Evolutionary conservation across 257 asterid genomes (phyloP).

Genomic region (Petrea volubilis): DNA sequence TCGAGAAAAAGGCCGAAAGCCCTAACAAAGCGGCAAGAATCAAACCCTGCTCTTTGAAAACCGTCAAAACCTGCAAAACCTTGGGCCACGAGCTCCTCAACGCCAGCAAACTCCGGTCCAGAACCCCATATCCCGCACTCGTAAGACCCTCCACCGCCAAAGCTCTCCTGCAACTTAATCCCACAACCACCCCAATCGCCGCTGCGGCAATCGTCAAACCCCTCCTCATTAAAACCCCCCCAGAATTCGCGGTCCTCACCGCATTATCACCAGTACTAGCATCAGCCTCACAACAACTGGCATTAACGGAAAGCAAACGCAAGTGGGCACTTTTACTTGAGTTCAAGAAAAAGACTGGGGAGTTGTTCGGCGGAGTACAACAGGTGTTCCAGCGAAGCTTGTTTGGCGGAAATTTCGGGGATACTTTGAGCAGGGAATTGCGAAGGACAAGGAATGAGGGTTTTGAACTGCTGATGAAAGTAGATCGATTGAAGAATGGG

Average conservation of each 20-base stretch:
- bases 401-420: slow-evolving; percentile 28
- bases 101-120: slow-evolving; percentile 63
- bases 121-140: slow-evolving; percentile 50
- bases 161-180: slow-evolving; percentile 62
- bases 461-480: slow-evolving; percentile 26
- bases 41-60: slow-evolving; percentile 93
- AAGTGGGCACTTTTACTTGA: slow-evolving; percentile 13
- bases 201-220: slow-evolving; percentile 54
- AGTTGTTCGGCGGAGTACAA: slow-evolving; percentile 31
- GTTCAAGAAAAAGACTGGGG: slow-evolving; percentile 24
- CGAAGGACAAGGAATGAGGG: slow-evolving; percentile 31
- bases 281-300: slow-evolving; percentile 27
- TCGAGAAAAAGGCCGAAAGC: slow-evolving; percentile 94
- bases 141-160: slow-evolving; percentile 59
- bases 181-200: slow-evolving; percentile 53
- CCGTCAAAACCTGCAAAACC: slow-evolving; percentile 66
- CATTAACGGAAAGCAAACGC: slow-evolving; percentile 11
- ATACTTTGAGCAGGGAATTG: slow-evolving; percentile 27
- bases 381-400: slow-evolving; percentile 30
- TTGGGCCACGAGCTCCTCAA: slow-evolving; percentile 83
- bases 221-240: slow-evolving; percentile 44
- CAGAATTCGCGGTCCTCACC: slow-evolving; percentile 7
- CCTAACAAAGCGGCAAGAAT: slow-evolving; percentile 78
- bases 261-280: not conserved
- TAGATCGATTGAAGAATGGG: slow-evolving; percentile 33